phyloP scores from a whole-genome alignment of 768 basidiomycete species.

The Russula foetens region DNA sequence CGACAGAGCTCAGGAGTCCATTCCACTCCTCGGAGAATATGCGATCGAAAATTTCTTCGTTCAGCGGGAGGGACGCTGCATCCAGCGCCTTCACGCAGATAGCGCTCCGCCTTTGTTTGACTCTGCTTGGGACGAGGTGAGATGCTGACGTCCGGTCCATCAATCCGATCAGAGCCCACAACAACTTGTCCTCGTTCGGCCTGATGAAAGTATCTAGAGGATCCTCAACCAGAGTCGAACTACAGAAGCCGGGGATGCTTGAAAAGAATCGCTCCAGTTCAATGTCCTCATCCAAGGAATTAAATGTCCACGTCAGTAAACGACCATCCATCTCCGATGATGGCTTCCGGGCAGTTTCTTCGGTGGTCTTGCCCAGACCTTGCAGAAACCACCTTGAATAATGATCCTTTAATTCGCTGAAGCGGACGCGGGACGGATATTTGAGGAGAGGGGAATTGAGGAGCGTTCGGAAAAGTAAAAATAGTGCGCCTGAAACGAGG shows the following conservation, averaged over 20 bases:
- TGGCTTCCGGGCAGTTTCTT: not conserved
- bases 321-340: not conserved
- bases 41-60: not conserved
- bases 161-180: not conserved
- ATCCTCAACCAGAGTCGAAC: not conserved
- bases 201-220: not conserved
- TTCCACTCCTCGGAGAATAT: not conserved
- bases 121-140: not conserved
- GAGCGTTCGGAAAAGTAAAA: not conserved
- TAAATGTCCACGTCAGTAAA: not conserved
- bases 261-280: slow-evolving; percentile 5
- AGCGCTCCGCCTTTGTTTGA: not conserved
- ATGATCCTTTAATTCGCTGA: not conserved
- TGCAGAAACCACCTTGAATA: not conserved
- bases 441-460: not conserved
- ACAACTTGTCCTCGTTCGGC: not conserved
- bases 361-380: not conserved
- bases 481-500: not conserved
- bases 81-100: not conserved
- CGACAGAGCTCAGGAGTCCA: not conserved
- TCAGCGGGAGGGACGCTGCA: not conserved
- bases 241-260: not conserved
- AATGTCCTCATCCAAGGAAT: not conserved
- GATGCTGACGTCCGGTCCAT: not conserved
- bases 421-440: not conserved